These are phyloP conservation scores for Telfairia occidentalis DNA, from an alignment of 331 rosid species.

Conservation along the genomic window DNA sequence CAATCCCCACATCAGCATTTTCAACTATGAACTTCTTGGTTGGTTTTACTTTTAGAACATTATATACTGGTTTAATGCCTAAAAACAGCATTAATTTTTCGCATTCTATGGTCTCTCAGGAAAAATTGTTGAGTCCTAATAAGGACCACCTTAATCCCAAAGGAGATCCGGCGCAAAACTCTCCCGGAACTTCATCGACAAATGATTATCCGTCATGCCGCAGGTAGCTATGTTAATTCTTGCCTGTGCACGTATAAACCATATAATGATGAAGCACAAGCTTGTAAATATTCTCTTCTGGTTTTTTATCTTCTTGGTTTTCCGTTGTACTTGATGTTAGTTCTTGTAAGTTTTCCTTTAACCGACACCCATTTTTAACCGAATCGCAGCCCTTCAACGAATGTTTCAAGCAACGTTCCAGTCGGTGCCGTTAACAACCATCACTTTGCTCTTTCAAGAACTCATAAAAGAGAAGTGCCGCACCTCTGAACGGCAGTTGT, in stretches of 20 bases:
- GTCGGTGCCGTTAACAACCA: conserved; percentile 19
- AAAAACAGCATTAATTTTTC: not conserved
- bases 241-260: not conserved
- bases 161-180: conserved; percentile 18
- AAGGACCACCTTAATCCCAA: conserved; percentile 18
- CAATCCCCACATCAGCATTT: conserved; percentile 19
- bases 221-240: conserved; percentile 7
- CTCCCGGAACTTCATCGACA: conserved; percentile 20
- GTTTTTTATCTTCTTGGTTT: conserved; percentile 19
- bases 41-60: conserved; percentile 33
- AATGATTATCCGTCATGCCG: conserved; percentile 19
- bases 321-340: conserved; percentile 16
- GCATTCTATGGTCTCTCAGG: conserved; percentile 25
- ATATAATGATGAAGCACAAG: not conserved
- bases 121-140: conserved; percentile 28
- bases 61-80: not conserved
- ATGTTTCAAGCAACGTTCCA: conserved; percentile 22
- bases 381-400: conserved; percentile 22
- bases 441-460: conserved; percentile 10
- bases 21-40: conserved; percentile 36
- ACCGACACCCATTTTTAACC: conserved; percentile 18
- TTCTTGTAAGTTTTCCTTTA: conserved; percentile 22
- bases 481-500: conserved; percentile 23
- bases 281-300: conserved; percentile 6
- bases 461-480: conserved; percentile 19